Evolutionary conservation across 495 filamentous ascomycete genomes (phyloP).

Genomic region (Zalerion maritima): DNA sequence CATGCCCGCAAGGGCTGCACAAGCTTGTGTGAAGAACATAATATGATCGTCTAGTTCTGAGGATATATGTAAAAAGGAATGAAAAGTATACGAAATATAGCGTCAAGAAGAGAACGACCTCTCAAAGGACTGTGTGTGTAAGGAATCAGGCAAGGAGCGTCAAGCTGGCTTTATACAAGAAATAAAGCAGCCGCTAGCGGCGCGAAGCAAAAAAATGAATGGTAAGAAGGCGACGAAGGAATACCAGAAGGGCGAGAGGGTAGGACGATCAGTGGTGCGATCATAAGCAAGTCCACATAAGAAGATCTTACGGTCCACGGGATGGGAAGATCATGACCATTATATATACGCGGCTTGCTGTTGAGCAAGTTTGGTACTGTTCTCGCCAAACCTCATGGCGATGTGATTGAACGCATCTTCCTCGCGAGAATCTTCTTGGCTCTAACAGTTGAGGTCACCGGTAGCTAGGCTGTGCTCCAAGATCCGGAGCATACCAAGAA

Average conservation of each 20-base stretch:
- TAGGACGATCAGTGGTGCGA: constrained; percentile 1
- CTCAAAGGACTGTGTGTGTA: constrained; percentile 15
- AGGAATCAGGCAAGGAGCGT: too few relatives aligned
- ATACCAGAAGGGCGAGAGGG: too few relatives aligned
- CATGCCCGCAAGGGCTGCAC: constrained; percentile 16
- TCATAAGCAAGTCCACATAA: constrained; percentile 3
- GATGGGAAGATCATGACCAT: constrained; percentile 1
- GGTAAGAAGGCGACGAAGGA: constrained; percentile 8
- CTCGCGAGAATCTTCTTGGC: too few relatives aligned
- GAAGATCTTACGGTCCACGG: constrained; percentile 3
- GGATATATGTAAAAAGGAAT: constrained; percentile 12
- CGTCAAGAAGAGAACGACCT: constrained; percentile 16
- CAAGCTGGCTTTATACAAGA: too few relatives aligned
- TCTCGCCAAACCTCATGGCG: too few relatives aligned
- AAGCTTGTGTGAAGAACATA: constrained; percentile 15
- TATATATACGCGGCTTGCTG: too few relatives aligned
- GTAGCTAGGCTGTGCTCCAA: too few relatives aligned
- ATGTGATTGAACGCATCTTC: too few relatives aligned
- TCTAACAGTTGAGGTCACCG: too few relatives aligned
- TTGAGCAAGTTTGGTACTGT: too few relatives aligned
- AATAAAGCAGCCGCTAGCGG: constrained; percentile 13
- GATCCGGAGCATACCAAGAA: too few relatives aligned
- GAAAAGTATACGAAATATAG: too few relatives aligned
- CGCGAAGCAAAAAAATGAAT: constrained; percentile 9
- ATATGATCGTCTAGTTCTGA: constrained; percentile 11